Base-by-base conservation (phyloP, 257 asterid genomes). In the Haberlea rhodopensis region DNA sequence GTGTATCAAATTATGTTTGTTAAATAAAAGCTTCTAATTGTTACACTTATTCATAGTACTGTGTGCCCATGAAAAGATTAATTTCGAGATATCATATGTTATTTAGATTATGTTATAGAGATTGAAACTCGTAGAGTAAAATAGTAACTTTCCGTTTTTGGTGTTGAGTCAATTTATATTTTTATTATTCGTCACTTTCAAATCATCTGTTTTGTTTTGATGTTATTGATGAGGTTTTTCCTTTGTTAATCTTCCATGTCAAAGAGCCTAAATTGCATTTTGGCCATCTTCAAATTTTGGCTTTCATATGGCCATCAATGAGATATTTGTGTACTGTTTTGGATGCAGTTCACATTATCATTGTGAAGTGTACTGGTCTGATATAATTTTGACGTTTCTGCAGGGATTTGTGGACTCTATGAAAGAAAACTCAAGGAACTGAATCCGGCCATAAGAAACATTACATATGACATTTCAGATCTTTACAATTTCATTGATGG, bases 401-500 rank as follows among this genome's bases (percentile, higher is more conserved):
- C 95, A 88, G 95, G 96, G 64, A 81, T 89, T 58, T 91, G 98
- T 78, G 96, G 90, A 26, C 79, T 91, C 13, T 91, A 89, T 71
- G 98, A 91, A 75, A 77, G 92, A 74, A 89, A 87, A 72, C 87
- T 91, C 63, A 89, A 85, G 77, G 95, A 89, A 23, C 66, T 89
- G 25, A 87, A 91, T 77, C 98, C 98, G 66, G 76, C 96, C 63
- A 54, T 73, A 60, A 85, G 85, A 75, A 85, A 89, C 71, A 82
- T 91, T 78, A 83, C 94, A 40, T 91, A 91, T 57, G 98, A 89
- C 66, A 84, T 89, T 62, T 79, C 89, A 25, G 96, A 89, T 79
- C 92, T 91, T 60, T 91, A 85, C 82, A 87, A 87, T 75, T 91
- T 86, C 58, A 84, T 91, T 29, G 96, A 91, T 25, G 98, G 98